These are phyloP conservation scores for Boletellus emodensis DNA, from an alignment of 768 basidiomycete species.

Conservation along the genomic window DNA sequence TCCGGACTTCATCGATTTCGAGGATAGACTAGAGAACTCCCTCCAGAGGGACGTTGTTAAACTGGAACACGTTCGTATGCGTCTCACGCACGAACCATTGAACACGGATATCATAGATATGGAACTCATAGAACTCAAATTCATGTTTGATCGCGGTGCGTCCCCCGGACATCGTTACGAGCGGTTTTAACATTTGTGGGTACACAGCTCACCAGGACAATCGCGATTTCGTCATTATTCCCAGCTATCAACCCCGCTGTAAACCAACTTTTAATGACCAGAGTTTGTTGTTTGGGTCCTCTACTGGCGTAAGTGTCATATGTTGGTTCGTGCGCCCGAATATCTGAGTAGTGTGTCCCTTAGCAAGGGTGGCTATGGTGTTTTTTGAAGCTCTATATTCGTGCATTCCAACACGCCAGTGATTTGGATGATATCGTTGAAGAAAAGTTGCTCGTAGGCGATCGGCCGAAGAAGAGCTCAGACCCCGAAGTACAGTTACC, in stretches of 20 bases:
- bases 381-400: constrained; percentile 75
- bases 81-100: constrained; percentile 68
- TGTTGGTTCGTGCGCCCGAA: background rate
- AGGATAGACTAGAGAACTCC: constrained; percentile 78
- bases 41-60: constrained; percentile 79
- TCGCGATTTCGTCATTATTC: constrained; percentile 75
- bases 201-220: constrained; percentile 76
- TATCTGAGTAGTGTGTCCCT: background rate
- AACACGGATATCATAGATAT: constrained; percentile 71
- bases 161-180: constrained; percentile 6
- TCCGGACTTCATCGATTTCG: constrained; percentile 78
- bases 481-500: constrained; percentile 48
- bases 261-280: constrained; percentile 57
- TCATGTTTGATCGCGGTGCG: constrained; percentile 73
- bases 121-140: constrained; percentile 81
- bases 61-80: constrained; percentile 83
- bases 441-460: constrained; percentile 77
- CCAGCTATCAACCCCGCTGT: constrained; percentile 68
- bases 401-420: constrained; percentile 71
- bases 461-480: constrained; percentile 64
- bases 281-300: constrained; percentile 60
- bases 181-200: constrained; percentile 4
- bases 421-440: constrained; percentile 79
- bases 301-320: constrained; percentile 52
- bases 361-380: constrained; percentile 70